A percentile compares a stretch with the other conserved stretches of the same genome.
Evolutionary conservation across 805 yeast genomes (phyloP).

Genomic region (Wickerhamomyces chaumierensis): DNA sequence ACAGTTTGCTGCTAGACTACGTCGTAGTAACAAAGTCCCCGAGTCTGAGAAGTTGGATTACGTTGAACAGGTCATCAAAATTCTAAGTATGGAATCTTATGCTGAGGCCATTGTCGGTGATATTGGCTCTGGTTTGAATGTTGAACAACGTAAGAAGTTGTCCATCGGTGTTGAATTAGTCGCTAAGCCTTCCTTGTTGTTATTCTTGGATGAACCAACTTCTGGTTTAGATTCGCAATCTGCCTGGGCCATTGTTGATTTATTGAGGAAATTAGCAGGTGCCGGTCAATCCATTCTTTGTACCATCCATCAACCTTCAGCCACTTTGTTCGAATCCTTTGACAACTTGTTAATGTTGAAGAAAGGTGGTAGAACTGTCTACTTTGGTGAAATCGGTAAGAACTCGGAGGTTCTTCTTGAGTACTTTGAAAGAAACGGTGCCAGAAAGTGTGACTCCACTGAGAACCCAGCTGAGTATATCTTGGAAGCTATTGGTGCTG

Average conservation of each 20-base stretch:
- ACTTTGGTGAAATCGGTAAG: conserved; percentile 63
- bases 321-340: conserved; percentile 50
- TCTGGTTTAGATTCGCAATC: conserved; percentile 81
- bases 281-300: conserved; percentile 57
- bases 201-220: conserved; percentile 79
- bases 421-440: conserved; percentile 45
- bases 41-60: conserved; percentile 39
- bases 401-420: conserved; percentile 33
- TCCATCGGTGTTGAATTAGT: conserved; percentile 73
- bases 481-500: conserved; percentile 69
- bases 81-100: conserved; percentile 26
- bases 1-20: conserved; percentile 54
- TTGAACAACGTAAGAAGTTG: conserved; percentile 71
- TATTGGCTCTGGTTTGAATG: conserved; percentile 59
- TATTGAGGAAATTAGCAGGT: conserved; percentile 43
- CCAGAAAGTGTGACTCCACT: conserved; percentile 38
- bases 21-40: conserved; percentile 36
- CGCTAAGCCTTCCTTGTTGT: conserved; percentile 48
- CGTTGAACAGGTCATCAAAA: conserved; percentile 54
- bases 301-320: conserved; percentile 80
- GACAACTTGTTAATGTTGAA: conserved; percentile 64
- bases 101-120: conserved; percentile 38
- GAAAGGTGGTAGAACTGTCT: conserved; percentile 61
- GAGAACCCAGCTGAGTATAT: conserved; percentile 76
- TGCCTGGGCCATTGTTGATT: conserved; percentile 52